These are phyloP conservation scores for Stephanodiscus triporus DNA, from an alignment of 108 stramenopile species.

Conservation along the genomic window DNA sequence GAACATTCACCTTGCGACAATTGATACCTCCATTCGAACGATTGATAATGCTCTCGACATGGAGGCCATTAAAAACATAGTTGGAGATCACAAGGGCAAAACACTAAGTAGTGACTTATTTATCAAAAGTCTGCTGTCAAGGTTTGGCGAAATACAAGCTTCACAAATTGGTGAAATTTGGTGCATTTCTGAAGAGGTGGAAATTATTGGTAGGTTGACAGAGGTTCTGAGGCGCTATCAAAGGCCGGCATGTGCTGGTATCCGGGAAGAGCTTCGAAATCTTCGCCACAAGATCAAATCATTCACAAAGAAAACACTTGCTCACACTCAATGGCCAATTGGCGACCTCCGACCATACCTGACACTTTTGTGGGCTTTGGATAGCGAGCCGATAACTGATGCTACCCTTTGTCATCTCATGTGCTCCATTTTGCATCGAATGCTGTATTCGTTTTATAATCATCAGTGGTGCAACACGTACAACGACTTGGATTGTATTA, in stretches of 20 bases:
- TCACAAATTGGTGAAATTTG: slow-evolving; percentile 71
- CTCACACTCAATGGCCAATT: slow-evolving; percentile 54
- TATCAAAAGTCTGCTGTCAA: slow-evolving; percentile 35
- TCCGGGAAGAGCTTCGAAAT: slow-evolving; percentile 26
- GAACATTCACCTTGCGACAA: slow-evolving; percentile 43
- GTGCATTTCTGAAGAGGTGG: slow-evolving; percentile 60
- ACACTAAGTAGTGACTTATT: slow-evolving; percentile 31
- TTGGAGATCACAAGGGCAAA: slow-evolving; percentile 16
- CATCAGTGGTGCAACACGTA: slow-evolving; percentile 73
- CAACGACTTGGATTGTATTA: slow-evolving; percentile 52
- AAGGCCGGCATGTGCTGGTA: not conserved
- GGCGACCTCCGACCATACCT: slow-evolving; percentile 85
- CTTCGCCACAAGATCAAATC: slow-evolving; percentile 26
- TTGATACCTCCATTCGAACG: slow-evolving; percentile 65
- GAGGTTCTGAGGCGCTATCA: slow-evolving; percentile 31
- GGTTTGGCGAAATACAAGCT: slow-evolving; percentile 65
- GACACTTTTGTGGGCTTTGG: slow-evolving; percentile 83
- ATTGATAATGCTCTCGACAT: slow-evolving; percentile 67
- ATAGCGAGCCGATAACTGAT: slow-evolving; percentile 42
- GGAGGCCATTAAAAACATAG: slow-evolving; percentile 55
- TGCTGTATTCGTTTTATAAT: slow-evolving; percentile 49
- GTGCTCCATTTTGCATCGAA: slow-evolving; percentile 57
- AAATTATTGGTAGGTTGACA: slow-evolving; percentile 50
- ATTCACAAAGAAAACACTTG: slow-evolving; percentile 46
- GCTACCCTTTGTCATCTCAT: slow-evolving; percentile 34